Evolutionary conservation across 1,284 basidiomycete genomes (phyloP).

Genomic region (Microbotryum scabiosae): DNA sequence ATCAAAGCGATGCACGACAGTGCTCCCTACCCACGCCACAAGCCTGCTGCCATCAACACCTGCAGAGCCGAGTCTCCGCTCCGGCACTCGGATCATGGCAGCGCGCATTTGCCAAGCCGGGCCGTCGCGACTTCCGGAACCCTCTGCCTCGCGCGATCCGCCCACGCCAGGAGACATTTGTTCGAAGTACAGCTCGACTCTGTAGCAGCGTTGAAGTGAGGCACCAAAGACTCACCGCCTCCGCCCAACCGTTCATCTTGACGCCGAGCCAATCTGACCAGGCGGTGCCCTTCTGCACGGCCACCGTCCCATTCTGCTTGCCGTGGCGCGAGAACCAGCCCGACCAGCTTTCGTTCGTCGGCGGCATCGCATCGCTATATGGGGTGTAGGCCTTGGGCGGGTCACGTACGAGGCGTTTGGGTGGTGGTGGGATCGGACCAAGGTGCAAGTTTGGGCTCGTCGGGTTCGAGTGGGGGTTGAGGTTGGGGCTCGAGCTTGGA

Average conservation of each 20-base stretch:
- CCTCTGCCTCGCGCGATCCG: no score
- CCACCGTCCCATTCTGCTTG: conserved; percentile 8
- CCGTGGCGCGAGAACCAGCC: not conserved
- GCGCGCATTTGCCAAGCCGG: no score
- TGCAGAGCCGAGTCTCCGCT: no score
- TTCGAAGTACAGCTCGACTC: not conserved
- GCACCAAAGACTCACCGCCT: not conserved
- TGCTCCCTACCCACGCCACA: no score
- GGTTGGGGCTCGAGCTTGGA: no score
- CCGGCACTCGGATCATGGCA: no score
- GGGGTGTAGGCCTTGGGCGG: not conserved
- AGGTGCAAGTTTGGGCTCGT: no score
- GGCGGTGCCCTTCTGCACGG: conserved; percentile 4
- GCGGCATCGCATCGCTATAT: conserved; percentile 1
- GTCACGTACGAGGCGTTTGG: conserved; percentile 7
- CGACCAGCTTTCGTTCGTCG: conserved; percentile 17
- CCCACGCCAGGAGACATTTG: no score
- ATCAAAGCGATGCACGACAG: no score
- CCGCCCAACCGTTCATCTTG: conserved; percentile 9
- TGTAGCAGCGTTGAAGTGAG: not conserved
- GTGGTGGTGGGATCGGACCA: conserved; percentile 15
- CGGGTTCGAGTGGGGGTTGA: no score
- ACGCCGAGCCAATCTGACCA: conserved; percentile 17
- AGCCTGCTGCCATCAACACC: no score
- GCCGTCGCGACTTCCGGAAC: no score